Evolutionary conservation across 192 early-diverging fungal genomes (phyloP).

Genomic region (Backusella morwellensis): DNA sequence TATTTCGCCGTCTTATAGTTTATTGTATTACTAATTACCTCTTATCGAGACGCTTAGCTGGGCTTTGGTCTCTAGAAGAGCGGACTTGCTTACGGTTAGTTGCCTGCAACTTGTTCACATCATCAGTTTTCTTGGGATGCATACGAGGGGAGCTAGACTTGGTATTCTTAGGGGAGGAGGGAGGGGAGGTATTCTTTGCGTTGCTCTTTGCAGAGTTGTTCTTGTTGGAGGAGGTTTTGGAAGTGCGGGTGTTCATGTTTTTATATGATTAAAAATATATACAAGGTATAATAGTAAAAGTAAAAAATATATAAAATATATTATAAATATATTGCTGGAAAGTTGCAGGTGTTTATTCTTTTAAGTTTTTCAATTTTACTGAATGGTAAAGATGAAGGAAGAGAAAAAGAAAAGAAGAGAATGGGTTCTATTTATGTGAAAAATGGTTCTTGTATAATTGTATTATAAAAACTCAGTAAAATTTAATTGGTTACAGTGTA

Average conservation of each 20-base stretch:
- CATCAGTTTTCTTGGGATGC: constrained; percentile 5
- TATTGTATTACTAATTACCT: neutral
- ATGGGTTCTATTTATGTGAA: neutral
- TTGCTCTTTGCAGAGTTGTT: constrained; percentile 4
- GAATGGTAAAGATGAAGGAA: constrained; percentile 1
- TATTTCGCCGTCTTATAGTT: neutral
- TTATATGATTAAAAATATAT: constrained; percentile 1
- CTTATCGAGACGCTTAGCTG: neutral
- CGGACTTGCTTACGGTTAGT: neutral
- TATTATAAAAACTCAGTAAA: neutral
- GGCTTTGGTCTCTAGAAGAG: neutral
- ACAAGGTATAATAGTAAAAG: neutral
- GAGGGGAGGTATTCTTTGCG: neutral
- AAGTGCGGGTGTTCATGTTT: constrained; percentile 5
- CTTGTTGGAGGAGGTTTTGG: neutral
- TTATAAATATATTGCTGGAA: constrained; percentile 3
- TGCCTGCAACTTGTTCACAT: constrained; percentile 4
- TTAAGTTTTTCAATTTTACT: neutral
- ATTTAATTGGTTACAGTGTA: neutral
- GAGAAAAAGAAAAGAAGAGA: neutral
- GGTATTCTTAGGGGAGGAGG: neutral
- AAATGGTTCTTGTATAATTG: neutral
- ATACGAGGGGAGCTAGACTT: neutral
- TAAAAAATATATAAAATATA: constrained; percentile 2
- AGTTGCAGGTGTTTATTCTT: neutral